Base-by-base conservation (phyloP, 257 asterid species). In the Asclepias syriaca region DNA sequence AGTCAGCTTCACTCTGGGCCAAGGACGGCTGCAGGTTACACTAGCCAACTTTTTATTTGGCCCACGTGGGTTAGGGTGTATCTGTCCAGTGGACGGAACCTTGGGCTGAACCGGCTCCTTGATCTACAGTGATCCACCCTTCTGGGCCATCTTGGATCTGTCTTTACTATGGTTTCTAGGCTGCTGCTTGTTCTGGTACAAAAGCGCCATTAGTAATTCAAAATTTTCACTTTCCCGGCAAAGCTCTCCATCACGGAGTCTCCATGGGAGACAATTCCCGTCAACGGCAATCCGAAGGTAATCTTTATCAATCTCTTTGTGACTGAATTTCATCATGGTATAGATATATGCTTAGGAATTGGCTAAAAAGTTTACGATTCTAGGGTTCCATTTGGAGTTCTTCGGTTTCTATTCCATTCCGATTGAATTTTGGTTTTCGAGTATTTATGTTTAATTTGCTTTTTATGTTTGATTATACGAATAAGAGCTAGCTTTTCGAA, bases 151-250 rank as follows among this genome's bases (percentile, higher is more conserved):
- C n/a, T n/a, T n/a, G n/a, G n/a, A n/a, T n/a, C 27, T 24, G 27
- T 24, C 27, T 24, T 24, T 24, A 24, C 27, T 24, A 24, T 24
- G 27, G 27, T 24, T 24, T 24, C 0, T 24, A 24, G 27, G 27
- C 27, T 24, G 27, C 27, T 24, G 27, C 27, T 24, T 24, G 27
- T 24, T 24, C 27, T 24, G 27, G 27, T 0, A 24, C 27, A 24
- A 24, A 48, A 48, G 12, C 51, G 16, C 56, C 56, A 13, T 12
- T 73, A 3, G 24, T 12, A 75, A 77, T 79, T 87, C 82, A 71
- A 89, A 87, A 67, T 57, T 78, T 85, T 78, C 77, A 40, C n/a
- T 79, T 83, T 83, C 89, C 82, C 94, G 91, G 84, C 71, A 66
- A 40, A 74, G 54, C 67, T 72, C 76, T 58, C 60, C 14, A 70